Evolutionary conservation across 768 basidiomycete genomes (phyloP).

Genomic region (Mycena kentingensis): DNA sequence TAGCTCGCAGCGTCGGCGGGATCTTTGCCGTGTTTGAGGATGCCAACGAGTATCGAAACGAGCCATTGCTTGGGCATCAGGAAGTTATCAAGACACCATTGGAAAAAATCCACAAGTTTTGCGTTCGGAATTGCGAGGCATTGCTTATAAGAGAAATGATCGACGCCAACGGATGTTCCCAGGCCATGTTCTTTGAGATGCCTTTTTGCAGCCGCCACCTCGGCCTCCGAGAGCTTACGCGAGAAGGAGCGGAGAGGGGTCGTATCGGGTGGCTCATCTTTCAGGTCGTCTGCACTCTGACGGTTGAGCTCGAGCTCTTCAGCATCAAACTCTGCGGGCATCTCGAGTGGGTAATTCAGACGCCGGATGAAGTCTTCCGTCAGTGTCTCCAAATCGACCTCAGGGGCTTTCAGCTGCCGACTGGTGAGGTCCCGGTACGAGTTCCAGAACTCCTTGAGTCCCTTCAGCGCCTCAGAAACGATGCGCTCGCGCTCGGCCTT

Average conservation of each 20-base stretch:
- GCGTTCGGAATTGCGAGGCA: conserved; percentile 13
- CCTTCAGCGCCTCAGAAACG: neutral
- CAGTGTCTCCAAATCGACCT: neutral
- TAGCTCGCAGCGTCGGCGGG: conserved; percentile 15
- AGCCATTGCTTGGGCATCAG: conserved; percentile 6
- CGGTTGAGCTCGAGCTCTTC: neutral
- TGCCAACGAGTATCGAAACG: conserved; percentile 3
- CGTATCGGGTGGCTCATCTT: neutral
- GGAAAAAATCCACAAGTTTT: conserved; percentile 8
- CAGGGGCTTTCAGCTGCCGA: neutral
- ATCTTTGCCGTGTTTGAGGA: conserved; percentile 21
- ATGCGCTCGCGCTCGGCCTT: neutral
- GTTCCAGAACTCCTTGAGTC: neutral
- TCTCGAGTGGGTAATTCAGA: neutral
- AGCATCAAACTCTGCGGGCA: neutral
- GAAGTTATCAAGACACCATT: neutral
- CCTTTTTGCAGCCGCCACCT: neutral
- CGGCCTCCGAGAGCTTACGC: neutral
- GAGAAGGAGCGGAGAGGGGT: neutral
- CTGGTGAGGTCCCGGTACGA: neutral
- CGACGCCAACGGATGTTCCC: conserved; percentile 1
- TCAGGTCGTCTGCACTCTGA: neutral
- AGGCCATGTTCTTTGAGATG: neutral
- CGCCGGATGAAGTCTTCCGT: neutral
- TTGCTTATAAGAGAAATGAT: neutral